Evolutionary conservation across 257 asterid species (phyloP).

Genomic region (Datura wrightii): DNA sequence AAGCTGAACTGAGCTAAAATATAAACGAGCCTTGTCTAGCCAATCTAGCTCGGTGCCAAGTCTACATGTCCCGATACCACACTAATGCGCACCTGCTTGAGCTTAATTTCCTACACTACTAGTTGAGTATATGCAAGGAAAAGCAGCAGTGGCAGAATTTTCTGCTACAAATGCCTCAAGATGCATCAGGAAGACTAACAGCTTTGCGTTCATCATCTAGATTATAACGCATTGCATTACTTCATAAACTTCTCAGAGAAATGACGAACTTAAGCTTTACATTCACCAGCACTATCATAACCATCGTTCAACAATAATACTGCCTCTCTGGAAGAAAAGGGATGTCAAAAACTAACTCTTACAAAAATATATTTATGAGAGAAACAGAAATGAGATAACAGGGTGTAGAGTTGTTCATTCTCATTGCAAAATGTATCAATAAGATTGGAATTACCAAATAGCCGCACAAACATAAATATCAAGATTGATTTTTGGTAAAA

Average conservation of each 20-base stretch:
- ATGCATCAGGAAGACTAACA: neutral
- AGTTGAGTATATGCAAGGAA: neutral
- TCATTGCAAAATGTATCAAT: conserved; percentile 11
- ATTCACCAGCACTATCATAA: neutral
- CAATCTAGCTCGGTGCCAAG: neutral
- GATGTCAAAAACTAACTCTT: neutral
- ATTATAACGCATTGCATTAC: neutral
- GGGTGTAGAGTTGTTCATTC: conserved; percentile 1
- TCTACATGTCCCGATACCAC: neutral
- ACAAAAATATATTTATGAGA: neutral
- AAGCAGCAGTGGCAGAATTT: neutral
- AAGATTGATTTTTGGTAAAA: conserved; percentile 10
- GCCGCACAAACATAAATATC: conserved; percentile 10
- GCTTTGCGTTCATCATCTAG: neutral
- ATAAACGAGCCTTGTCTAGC: neutral
- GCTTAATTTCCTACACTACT: neutral
- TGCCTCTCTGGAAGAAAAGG: neutral
- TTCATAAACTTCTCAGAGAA: neutral
- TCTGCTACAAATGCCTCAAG: conserved; percentile 3
- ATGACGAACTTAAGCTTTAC: neutral
- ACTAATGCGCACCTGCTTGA: neutral
- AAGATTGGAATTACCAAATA: conserved; percentile 3
- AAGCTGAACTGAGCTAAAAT: neutral
- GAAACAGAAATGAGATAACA: neutral
- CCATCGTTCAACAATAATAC: neutral